These are phyloP conservation scores for Sugiyamaella sp. DNA, from an alignment of 1,139 yeast species.

Conservation along the genomic window DNA sequence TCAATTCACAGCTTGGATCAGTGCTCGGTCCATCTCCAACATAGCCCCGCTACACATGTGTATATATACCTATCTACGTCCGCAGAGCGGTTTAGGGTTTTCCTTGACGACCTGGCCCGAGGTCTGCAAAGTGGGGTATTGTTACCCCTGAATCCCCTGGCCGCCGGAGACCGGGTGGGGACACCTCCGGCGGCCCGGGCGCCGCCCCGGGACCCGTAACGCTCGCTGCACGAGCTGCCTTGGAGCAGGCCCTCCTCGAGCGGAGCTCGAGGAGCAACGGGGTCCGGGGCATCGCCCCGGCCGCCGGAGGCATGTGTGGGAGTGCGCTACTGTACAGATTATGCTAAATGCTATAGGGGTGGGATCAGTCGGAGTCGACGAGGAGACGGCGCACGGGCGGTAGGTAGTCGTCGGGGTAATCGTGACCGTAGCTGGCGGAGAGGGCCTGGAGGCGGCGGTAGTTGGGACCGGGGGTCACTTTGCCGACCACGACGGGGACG, in stretches of 20 bases:
- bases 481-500: slow-evolving; percentile 29
- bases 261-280: background rate
- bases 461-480: slow-evolving; percentile 30
- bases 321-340: background rate
- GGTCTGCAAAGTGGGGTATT: slow-evolving; percentile 4
- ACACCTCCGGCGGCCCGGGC: slow-evolving; percentile 1
- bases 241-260: background rate
- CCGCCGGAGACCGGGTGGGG: too few relatives aligned
- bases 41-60: background rate
- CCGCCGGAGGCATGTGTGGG: slow-evolving; percentile 7
- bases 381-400: slow-evolving; percentile 27
- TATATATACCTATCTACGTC: background rate
- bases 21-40: background rate
- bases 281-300: slow-evolving; percentile 5
- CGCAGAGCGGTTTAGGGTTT: too few relatives aligned
- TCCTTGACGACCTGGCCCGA: background rate
- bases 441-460: slow-evolving; percentile 26
- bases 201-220: background rate
- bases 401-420: slow-evolving; percentile 20
- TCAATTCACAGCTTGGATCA: background rate
- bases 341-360: background rate
- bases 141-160: too few relatives aligned
- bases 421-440: slow-evolving; percentile 24
- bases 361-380: slow-evolving; percentile 17
- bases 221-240: background rate